Conservation (phyloP, 1,284 basidiomycete species). For the Ganoderma sinense region DNA sequence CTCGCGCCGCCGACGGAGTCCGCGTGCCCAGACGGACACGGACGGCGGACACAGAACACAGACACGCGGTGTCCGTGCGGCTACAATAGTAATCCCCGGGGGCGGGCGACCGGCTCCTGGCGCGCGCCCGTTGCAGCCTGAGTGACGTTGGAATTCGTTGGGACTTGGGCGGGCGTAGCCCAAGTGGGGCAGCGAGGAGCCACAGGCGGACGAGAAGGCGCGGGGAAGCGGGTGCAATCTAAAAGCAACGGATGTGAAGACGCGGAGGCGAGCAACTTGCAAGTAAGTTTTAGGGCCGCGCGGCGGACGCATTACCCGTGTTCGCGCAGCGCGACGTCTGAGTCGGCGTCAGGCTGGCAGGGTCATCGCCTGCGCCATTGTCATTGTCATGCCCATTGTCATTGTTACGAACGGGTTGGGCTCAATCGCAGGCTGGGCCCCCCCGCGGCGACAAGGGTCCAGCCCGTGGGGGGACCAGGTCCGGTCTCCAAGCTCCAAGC, state of each 20-base stretch:
- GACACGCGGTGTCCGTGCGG: constrained; percentile 2
- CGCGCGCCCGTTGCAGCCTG: no score
- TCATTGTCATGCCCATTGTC: neutral
- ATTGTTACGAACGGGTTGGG: neutral
- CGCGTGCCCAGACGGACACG: constrained; percentile 4
- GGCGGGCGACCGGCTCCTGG: neutral
- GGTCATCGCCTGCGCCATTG: neutral
- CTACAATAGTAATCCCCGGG: neutral
- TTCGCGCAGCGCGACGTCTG: neutral
- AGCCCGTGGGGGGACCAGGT: neutral
- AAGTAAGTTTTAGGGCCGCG: neutral
- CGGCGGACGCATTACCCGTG: neutral
- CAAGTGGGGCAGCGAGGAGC: neutral
- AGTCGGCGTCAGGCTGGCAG: neutral
- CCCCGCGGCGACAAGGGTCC: neutral
- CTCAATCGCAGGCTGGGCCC: neutral
- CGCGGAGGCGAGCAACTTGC: constrained; percentile 9
- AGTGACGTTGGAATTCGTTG: neutral
- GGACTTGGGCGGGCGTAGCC: constrained; percentile 4
- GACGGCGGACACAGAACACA: neutral
- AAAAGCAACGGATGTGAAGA: neutral
- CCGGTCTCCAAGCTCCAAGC: neutral
- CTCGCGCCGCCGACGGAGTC: constrained; percentile 4
- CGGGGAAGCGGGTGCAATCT: constrained; percentile 1
- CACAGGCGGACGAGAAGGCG: neutral